These are phyloP conservation scores for Jackrogersella multiformis DNA, from an alignment of 495 filamentous ascomycete species.

Conservation along the genomic window DNA sequence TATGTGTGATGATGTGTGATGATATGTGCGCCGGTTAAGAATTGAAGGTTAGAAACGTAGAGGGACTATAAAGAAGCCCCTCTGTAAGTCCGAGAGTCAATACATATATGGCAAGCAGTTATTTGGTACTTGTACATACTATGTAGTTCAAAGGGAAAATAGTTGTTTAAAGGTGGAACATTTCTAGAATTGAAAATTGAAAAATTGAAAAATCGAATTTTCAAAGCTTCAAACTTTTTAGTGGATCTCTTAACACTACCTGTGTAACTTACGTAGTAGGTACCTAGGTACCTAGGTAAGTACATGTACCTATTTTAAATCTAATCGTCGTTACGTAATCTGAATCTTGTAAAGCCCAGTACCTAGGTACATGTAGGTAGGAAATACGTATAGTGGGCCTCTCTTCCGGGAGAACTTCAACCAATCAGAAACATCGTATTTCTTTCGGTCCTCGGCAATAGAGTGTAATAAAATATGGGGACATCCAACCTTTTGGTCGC, in stretches of 20 bases:
- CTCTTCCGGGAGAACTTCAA: conserved; percentile 23
- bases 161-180: background rate
- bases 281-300: conserved; percentile 11
- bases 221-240: conserved; percentile 20
- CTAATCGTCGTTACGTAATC: conserved; percentile 26
- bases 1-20: background rate
- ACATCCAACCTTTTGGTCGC: conserved; percentile 12
- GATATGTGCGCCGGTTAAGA: background rate
- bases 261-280: background rate
- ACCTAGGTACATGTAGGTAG: too few species aligned
- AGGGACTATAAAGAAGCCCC: too few species aligned
- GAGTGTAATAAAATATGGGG: conserved; percentile 11
- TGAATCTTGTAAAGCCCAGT: background rate
- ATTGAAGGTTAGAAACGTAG: background rate
- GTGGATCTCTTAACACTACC: conserved; percentile 9
- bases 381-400: too few species aligned
- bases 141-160: too few species aligned
- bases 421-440: conserved; percentile 40
- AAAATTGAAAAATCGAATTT: too few species aligned
- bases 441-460: conserved; percentile 33
- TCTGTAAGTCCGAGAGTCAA: too few species aligned
- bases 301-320: too few species aligned
- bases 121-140: too few species aligned
- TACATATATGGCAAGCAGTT: too few species aligned
- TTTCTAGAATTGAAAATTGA: conserved; percentile 13